These are phyloP conservation scores for Nakaseomyces sp. DNA, from an alignment of 1,139 yeast genomes.

Conservation along the genomic window DNA sequence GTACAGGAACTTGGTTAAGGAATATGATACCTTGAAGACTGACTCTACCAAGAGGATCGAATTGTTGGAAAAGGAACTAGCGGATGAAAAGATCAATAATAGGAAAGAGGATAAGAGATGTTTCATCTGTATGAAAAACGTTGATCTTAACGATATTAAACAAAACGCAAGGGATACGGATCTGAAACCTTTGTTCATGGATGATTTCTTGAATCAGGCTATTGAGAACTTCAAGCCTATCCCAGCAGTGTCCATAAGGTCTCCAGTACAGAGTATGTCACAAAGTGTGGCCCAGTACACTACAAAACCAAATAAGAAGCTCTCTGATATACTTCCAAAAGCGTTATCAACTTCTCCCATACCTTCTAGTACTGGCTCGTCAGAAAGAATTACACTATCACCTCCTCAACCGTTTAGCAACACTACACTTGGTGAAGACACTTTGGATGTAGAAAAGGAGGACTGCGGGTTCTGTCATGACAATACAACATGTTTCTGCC, in stretches of 20 bases:
- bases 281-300: neutral
- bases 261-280: no score
- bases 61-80: neutral
- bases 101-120: neutral
- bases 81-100: no score
- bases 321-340: neutral
- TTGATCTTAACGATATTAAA: neutral
- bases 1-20: neutral
- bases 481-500: constrained; percentile 5
- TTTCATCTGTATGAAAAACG: constrained; percentile 3
- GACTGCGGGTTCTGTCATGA: constrained; percentile 7
- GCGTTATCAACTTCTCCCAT: neutral
- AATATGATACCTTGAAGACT: neutral
- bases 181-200: neutral
- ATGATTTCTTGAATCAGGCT: neutral
- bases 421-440: neutral
- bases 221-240: constrained; percentile 43
- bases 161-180: neutral
- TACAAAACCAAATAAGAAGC: neutral
- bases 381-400: neutral
- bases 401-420: constrained; percentile 1
- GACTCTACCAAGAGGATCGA: neutral
- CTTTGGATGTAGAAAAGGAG: neutral
- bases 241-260: constrained; percentile 51
- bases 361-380: neutral